Base-by-base conservation (phyloP, 768 basidiomycete genomes). In the Leccinum rimulosum region DNA sequence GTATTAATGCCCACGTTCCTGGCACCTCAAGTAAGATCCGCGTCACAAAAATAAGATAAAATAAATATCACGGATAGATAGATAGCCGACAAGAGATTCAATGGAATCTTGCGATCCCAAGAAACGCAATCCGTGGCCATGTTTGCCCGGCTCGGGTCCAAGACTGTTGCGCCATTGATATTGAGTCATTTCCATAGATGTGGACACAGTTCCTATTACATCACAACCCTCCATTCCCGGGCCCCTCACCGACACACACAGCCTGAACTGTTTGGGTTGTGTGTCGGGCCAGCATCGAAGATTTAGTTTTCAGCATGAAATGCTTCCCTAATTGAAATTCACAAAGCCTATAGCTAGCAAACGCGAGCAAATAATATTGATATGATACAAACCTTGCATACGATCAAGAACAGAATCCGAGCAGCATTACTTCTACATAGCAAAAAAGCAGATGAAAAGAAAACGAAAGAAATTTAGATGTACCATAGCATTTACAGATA, bases 401-500 rank as follows among this genome's bases (percentile, higher is more conserved):
- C n/a, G n/a, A 50, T 31, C 19, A 50, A 50, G 27, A 54, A 52
- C 28, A 61, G 4, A 14, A 8, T 33, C 47, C 43, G 49, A 56
- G 19, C 17, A 61, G 49, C 59, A 10, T 28, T 61, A 47, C 35
- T 19, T 57, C 66, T 57, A 65, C 52, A 67, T 36, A 61, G 50
- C 57, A 56, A 70, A 55, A 51, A 47, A 19, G 43, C 19, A 22
- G 43, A 45, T 19, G 19, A 45, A 19, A 45, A 22, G 43, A 45
- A 4, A 22, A 45, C 5, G 43, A 19, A 6, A 22, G 43, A 35
- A 17, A 58, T 7, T 59, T 50, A 61, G 54, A 64, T 61, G 61
- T 59, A 68, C 60, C 48, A 55, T 48, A 57, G 55, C 48, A 35
- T 58, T 61, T 55, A 64, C 54, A 61, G 47, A 57, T 49, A 54